Conservation (phyloP, 257 asterid species). For the Fraxinus quadrangulata region DNA sequence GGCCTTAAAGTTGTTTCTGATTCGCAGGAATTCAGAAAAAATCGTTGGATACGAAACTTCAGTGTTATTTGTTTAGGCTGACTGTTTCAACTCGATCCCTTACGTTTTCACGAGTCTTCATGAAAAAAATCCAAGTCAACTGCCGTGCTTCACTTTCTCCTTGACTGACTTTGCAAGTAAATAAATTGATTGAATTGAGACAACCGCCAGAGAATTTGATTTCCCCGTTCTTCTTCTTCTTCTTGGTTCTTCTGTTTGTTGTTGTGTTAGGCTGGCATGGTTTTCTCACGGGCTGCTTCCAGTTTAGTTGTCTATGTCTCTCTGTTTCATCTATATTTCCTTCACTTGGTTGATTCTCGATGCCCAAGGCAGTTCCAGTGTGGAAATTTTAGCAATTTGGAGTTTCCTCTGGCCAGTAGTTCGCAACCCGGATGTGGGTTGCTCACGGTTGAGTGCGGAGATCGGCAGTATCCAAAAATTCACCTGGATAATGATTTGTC, state of each 20-base stretch:
- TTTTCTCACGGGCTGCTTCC: neutral
- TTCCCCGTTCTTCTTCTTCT: neutral
- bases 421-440: slow-evolving; percentile 36
- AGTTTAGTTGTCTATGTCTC: neutral
- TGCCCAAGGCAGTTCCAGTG: slow-evolving; percentile 39
- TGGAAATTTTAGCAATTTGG: slow-evolving; percentile 24
- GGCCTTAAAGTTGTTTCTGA: neutral
- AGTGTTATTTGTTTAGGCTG: neutral
- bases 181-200: neutral
- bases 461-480: slow-evolving; percentile 11
- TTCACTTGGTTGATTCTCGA: slow-evolving; percentile 18
- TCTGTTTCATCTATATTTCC: neutral
- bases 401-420: slow-evolving; percentile 31
- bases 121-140: neutral
- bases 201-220: neutral
- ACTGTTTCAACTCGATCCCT: neutral
- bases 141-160: neutral
- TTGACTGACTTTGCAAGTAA: neutral
- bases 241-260: neutral
- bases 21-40: neutral
- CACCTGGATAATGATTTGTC: slow-evolving; percentile 7
- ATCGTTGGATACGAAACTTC: slow-evolving; percentile 6
- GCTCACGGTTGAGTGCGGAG: neutral
- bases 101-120: neutral
- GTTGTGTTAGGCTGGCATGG: neutral